A percentile compares a stretch with the other conserved stretches of the same genome.
Evolutionary conservation across 495 filamentous ascomycete genomes (phyloP).

Genomic region (Cercophora sp.): DNA sequence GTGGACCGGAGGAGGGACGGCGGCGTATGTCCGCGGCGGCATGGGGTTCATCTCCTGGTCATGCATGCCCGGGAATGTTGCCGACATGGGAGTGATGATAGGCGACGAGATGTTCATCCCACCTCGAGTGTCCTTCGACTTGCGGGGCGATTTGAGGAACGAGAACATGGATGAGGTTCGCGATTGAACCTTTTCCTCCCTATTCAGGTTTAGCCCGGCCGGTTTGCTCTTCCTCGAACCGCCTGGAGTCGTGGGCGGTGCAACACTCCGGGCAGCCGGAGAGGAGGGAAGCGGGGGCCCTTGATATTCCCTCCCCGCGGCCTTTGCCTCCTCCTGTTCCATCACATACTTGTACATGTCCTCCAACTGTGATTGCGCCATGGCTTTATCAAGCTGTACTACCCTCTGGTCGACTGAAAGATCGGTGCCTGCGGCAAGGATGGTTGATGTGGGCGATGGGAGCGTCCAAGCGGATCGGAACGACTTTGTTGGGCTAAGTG

Average conservation of each 20-base stretch:
- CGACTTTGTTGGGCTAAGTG: slow-evolving; percentile 41
- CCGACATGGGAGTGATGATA: slow-evolving; percentile 52
- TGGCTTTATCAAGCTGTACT: slow-evolving; percentile 64
- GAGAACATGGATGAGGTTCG: slow-evolving; percentile 49
- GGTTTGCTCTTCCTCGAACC: slow-evolving; percentile 39
- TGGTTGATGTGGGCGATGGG: slow-evolving; percentile 43
- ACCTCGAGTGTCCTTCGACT: slow-evolving; percentile 34
- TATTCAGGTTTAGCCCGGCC: slow-evolving; percentile 39
- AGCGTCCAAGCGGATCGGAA: slow-evolving; percentile 50
- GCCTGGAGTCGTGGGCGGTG: slow-evolving; percentile 14
- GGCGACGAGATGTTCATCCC: slow-evolving; percentile 54
- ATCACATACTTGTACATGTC: slow-evolving; percentile 87
- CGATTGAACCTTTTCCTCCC: slow-evolving; percentile 42
- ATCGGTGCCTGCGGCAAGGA: slow-evolving; percentile 36
- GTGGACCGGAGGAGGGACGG: slow-evolving; percentile 43
- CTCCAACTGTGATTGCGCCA: slow-evolving; percentile 76
- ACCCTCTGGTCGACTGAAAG: slow-evolving; percentile 67
- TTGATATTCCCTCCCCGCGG: slow-evolving; percentile 37
- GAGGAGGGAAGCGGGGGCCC: slow-evolving; percentile 27
- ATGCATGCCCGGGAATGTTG: slow-evolving; percentile 44
- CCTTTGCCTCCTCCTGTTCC: slow-evolving; percentile 75
- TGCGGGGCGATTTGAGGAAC: slow-evolving; percentile 48
- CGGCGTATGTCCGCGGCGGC: slow-evolving; percentile 46
- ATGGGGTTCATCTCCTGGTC: slow-evolving; percentile 50
- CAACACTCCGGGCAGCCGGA: slow-evolving; percentile 27